Conservation (phyloP, 192 early-diverging fungal genomes). For the Podochytrium sp. region DNA sequence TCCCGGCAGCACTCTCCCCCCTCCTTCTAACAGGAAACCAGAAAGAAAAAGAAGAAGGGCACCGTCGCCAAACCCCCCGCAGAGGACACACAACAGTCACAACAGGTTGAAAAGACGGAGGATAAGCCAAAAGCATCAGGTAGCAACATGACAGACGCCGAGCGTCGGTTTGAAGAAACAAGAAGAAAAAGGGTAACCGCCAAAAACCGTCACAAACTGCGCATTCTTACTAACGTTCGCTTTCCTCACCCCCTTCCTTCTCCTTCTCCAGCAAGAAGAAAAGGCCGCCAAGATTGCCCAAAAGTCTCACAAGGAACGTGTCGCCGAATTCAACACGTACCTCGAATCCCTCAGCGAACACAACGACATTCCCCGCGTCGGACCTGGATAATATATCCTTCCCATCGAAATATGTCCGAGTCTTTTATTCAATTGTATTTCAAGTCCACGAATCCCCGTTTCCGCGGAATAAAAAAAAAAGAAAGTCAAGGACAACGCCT, state of each 20-base stretch:
- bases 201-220: neutral
- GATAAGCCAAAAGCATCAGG: neutral
- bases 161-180: slow-evolving; percentile 72
- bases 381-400: slow-evolving; percentile 65
- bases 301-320: slow-evolving; percentile 77
- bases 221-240: neutral
- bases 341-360: slow-evolving; percentile 76
- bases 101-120: neutral
- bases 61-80: slow-evolving; percentile 11
- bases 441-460: too few species aligned
- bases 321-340: slow-evolving; percentile 75
- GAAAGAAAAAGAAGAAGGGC: slow-evolving; percentile 32
- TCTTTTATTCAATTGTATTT: neutral
- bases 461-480: too few species aligned
- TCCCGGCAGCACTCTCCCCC: neutral
- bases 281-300: slow-evolving; percentile 65
- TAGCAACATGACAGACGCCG: slow-evolving; percentile 61
- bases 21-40: neutral
- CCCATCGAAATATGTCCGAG: neutral
- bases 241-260: neutral
- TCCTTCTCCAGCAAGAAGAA: slow-evolving; percentile 61
- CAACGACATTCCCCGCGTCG: slow-evolving; percentile 83
- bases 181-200: slow-evolving; percentile 59
- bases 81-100: slow-evolving; percentile 36
- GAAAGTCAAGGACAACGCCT: too few species aligned